Conservation (phyloP, 352 stramenopile genomes). For the Phytophthora idaei region DNA sequence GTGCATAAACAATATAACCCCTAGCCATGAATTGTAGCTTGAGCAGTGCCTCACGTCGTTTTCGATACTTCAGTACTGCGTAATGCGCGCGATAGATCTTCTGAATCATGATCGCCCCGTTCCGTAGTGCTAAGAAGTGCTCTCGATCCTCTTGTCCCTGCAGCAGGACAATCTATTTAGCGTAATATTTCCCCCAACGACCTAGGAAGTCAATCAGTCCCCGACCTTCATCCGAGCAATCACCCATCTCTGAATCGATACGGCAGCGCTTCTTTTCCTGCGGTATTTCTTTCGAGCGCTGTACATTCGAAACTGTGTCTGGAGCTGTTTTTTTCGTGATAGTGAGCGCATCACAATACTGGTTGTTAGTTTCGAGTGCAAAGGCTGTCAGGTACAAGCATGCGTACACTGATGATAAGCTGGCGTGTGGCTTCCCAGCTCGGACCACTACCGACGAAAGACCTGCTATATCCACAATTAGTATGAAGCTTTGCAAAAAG, state of each 20-base stretch:
- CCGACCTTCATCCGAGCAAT: constrained; percentile 59
- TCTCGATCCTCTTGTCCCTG: constrained; percentile 41
- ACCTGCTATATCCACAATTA: constrained; percentile 35
- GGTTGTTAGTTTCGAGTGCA: constrained; percentile 1
- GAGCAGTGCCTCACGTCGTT: constrained; percentile 32
- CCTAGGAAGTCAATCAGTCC: background rate
- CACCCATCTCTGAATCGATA: constrained; percentile 62
- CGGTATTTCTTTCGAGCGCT: constrained; percentile 58
- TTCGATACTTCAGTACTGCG: constrained; percentile 33
- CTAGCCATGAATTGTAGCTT: constrained; percentile 55
- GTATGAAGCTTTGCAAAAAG: background rate
- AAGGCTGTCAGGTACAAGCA: background rate
- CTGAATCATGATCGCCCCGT: constrained; percentile 52
- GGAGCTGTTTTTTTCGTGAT: constrained; percentile 46
- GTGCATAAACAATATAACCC: constrained; percentile 52
- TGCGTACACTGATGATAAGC: constrained; percentile 68
- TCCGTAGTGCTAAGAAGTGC: constrained; percentile 36
- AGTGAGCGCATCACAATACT: background rate
- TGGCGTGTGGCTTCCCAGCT: constrained; percentile 73
- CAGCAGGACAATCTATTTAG: constrained; percentile 7
- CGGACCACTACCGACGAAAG: constrained; percentile 52
- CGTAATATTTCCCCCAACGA: background rate
- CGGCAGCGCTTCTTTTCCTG: constrained; percentile 35
- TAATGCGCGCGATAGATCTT: constrained; percentile 43
- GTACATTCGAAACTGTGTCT: constrained; percentile 80